Base-by-base conservation (phyloP, 495 filamentous ascomycete species). In the Astrothelium subdiscretum region DNA sequence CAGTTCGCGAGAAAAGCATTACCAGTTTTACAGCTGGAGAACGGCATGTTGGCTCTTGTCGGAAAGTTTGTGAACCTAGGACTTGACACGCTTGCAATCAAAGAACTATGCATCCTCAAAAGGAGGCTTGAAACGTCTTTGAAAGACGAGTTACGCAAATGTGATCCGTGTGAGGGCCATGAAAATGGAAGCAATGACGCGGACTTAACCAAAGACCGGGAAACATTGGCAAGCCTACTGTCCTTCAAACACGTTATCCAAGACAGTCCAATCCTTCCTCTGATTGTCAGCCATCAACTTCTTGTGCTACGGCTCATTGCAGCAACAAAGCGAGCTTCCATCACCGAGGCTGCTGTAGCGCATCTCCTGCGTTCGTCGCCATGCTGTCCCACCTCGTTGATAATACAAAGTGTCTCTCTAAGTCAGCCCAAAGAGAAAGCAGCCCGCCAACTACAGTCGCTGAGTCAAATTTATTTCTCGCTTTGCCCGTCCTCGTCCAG, bases 1-100 rank as follows among this genome's bases (percentile, higher is more conserved):
- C 81, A 65, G 60, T 60, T 61, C 31, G 68, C 58, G 52, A 69
- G 70, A 66, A 70, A 67, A 74, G 66, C 79, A 64, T 71, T 83
- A 18, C 83, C 85, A 10, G 81, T 79, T 38, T 75, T 92, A 58
- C 91, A 97, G 65, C 76, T 95, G 2, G 92, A 97, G 69, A 85
- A 84, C 62, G 94, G 89, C 6, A 88, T 90, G 73, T 87, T 88
- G 48, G 83, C 87, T 8, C 76, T 98, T 43, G 76, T 88, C 27
- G 83, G 81, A 43, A 91, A 86, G 65, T 73, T 95, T 20, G 78
- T 95, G 6, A 80, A 82, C 0, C 73, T 95, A 54, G 86, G 85
- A 15, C 71, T 95, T 61, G 83, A 89, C 60, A 86, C 90, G 18
- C 72, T 87, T 61, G 94, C 92, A 5, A 74, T 86, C 61, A 90